Evolutionary conservation across 306 rosid species (phyloP).

Genomic region (Prunus fruticosa): DNA sequence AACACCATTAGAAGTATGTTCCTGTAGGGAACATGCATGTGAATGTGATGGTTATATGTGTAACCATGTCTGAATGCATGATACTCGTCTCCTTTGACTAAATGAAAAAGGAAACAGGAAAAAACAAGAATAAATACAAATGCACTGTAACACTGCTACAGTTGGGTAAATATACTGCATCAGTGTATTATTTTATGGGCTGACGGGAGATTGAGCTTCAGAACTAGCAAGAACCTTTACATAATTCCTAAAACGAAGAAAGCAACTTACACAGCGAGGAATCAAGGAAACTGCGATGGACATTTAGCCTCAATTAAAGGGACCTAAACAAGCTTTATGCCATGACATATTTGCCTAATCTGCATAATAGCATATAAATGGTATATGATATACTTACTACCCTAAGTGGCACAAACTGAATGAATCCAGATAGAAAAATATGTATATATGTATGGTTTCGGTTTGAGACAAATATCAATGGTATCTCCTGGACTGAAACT

Average conservation of each 20-base stretch:
- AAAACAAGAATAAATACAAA: background rate
- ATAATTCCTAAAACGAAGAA: conserved; percentile 64
- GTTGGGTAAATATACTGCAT: conserved; percentile 10
- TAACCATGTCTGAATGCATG: conserved; percentile 36
- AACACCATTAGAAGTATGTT: too few relatives aligned
- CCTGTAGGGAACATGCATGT: too few relatives aligned
- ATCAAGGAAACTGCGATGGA: background rate
- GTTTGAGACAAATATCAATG: background rate
- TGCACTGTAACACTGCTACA: background rate
- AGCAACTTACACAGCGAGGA: conserved; percentile 15
- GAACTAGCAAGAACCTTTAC: conserved; percentile 56
- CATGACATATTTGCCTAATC: background rate
- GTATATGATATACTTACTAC: background rate
- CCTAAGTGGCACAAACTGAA: background rate
- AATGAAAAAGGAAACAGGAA: conserved; percentile 13
- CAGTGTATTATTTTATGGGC: conserved; percentile 1
- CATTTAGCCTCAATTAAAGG: conserved; percentile 10
- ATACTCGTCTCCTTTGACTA: conserved; percentile 71
- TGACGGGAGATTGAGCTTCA: conserved; percentile 40
- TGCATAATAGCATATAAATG: background rate
- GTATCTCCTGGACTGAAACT: background rate
- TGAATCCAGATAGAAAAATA: background rate
- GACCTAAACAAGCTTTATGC: background rate
- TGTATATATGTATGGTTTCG: background rate
- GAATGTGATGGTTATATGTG: too few relatives aligned